phyloP scores from a whole-genome alignment of 148 eudicot genomes.

The Limonium bicolor region DNA sequence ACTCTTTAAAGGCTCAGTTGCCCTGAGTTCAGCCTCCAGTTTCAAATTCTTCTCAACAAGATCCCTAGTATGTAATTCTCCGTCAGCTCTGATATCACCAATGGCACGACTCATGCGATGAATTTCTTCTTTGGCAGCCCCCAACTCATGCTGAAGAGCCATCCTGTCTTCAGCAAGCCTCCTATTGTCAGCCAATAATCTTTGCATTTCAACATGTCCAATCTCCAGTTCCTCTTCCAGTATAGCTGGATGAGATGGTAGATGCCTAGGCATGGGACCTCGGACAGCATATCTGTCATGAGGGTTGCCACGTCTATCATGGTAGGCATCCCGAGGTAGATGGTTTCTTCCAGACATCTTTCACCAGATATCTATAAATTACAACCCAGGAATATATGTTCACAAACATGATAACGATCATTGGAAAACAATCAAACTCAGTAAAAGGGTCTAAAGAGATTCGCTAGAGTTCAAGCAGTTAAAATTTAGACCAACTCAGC shows the following conservation, averaged over 20 bases:
- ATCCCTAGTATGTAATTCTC: conserved; percentile 65
- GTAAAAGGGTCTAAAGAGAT: too few species aligned
- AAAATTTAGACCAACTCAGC: too few species aligned
- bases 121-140: conserved; percentile 70
- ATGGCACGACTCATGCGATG: conserved; percentile 51
- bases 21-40: conserved; percentile 81
- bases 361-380: too few species aligned
- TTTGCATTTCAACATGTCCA: conserved; percentile 60
- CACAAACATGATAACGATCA: too few species aligned
- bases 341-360: conserved; percentile 93
- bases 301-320: conserved; percentile 56
- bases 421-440: too few species aligned
- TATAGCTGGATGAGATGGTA: conserved; percentile 80
- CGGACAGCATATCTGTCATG: conserved; percentile 33
- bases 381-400: too few species aligned
- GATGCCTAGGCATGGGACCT: conserved; percentile 38
- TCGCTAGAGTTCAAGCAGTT: too few species aligned
- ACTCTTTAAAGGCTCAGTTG: conserved; percentile 53
- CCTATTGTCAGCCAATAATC: conserved; percentile 69
- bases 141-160: conserved; percentile 64
- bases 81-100: conserved; percentile 65
- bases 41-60: conserved; percentile 71
- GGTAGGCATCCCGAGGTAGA: conserved; percentile 52
- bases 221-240: conserved; percentile 93
- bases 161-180: conserved; percentile 74